Evolutionary conservation across 352 stramenopile genomes (phyloP).

Genomic region (Phytophthora pisi): DNA sequence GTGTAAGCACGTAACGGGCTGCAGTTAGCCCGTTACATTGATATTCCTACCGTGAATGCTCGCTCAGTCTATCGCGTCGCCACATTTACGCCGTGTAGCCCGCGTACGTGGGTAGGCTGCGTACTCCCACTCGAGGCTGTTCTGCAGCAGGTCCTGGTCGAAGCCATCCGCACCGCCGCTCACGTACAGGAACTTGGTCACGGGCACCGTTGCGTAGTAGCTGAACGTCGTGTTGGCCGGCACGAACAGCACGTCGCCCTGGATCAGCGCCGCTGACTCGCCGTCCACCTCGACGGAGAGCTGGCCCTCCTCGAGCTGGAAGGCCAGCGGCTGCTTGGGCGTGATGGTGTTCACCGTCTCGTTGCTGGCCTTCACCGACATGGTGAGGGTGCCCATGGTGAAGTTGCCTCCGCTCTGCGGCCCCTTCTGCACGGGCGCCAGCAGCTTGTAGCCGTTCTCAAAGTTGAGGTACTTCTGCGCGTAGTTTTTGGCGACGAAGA

Average conservation of each 20-base stretch:
- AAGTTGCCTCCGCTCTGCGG: conserved; percentile 60
- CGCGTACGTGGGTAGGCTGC: conserved; percentile 46
- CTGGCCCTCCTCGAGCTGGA: conserved; percentile 59
- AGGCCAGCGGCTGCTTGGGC: conserved; percentile 50
- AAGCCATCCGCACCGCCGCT: conserved; percentile 53
- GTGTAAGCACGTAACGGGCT: no score
- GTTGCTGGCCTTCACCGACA: conserved; percentile 53
- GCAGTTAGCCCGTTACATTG: no score
- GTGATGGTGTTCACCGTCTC: conserved; percentile 44
- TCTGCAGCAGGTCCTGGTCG: conserved; percentile 50
- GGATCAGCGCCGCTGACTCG: conserved; percentile 49
- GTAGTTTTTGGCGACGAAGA: conserved; percentile 65
- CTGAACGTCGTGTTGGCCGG: conserved; percentile 49
- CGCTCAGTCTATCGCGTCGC: background rate
- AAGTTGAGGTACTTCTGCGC: conserved; percentile 65
- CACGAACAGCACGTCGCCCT: conserved; percentile 58
- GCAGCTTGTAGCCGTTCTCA: conserved; percentile 57
- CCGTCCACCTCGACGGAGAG: conserved; percentile 45
- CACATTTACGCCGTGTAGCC: conserved; percentile 34
- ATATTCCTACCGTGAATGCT: background rate
- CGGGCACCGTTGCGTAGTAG: conserved; percentile 54
- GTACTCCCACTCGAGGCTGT: conserved; percentile 52
- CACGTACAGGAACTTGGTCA: conserved; percentile 67
- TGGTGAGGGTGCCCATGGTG: conserved; percentile 59
- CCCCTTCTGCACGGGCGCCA: conserved; percentile 53